Base-by-base conservation (phyloP, 2,329 filamentous ascomycete species). In the Gaeumannomyces tritici region DNA sequence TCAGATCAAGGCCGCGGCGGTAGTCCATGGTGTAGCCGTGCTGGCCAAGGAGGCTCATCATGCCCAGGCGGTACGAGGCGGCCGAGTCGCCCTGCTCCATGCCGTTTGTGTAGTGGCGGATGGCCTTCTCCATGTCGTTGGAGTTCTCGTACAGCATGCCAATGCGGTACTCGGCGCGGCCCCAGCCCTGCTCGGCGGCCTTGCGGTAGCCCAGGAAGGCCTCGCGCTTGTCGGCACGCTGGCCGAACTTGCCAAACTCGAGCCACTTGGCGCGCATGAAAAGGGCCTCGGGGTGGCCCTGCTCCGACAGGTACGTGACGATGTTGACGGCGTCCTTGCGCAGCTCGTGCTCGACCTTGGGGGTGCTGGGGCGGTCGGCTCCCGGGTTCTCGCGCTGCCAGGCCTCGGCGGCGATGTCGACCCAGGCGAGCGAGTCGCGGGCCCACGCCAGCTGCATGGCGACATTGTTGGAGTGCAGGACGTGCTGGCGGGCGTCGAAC, bases 131-230 rank as follows among this genome's bases (percentile, higher is more conserved):
- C 64, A 92, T 88, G 70, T 99, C 93, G 71, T 96, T 96, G 5
- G 92, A 93, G 73, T 90, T 92, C 76, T 99, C 95, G 73, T 93
- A 98, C 63, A 97, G 89, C 93, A 98, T 99, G 65, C 95, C 95
- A 77, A 99, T 96, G 58, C 95, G 87, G 74, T 99, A 99, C 74
- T 98, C 91, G 26, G 95, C 93, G 68, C 95, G 83, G 27, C 89
- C 86, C 76, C 93, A 96, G 63, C 91, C 91, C 69, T 90, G 87
- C 69, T 93, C 89, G 33, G 91, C 68, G n/a, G 95, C 90, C 69
- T 88, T 83, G 65, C 87, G 86, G 76, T 98, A 99, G 69, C 89
- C 90, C 65, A 87, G 78, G 73, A 96, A 98, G 9, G 95, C 93
- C 76, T 97, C 93, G 70, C 93, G 93, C 78, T 96, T 96, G 79